phyloP scores from a whole-genome alignment of 1,284 basidiomycete genomes.

The Ceratobasidium papillatum region DNA sequence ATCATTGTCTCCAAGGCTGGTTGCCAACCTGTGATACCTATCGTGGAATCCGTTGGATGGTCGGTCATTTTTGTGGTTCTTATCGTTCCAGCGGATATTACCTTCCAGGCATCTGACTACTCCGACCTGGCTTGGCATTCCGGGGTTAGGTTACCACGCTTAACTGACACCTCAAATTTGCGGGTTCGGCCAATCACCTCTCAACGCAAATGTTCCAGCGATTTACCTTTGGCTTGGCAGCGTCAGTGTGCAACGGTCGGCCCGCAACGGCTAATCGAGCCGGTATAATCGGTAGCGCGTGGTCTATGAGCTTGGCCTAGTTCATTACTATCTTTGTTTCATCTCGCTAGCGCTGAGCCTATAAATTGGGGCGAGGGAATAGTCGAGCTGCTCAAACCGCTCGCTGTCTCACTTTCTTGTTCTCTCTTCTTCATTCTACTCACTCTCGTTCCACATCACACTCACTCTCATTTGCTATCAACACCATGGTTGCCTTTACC shows the following conservation, averaged over 20 bases:
- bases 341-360: background rate
- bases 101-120: background rate
- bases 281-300: background rate
- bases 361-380: slow-evolving; percentile 11
- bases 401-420: slow-evolving; percentile 17
- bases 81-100: background rate
- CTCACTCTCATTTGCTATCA: background rate
- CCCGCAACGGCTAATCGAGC: slow-evolving; percentile 5
- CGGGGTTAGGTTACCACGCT: background rate
- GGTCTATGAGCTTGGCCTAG: background rate
- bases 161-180: background rate
- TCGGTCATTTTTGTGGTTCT: background rate
- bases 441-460: slow-evolving; percentile 32
- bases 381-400: slow-evolving; percentile 12
- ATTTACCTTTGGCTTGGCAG: slow-evolving; percentile 20
- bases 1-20: background rate
- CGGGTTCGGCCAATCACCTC: background rate
- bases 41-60: background rate
- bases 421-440: background rate
- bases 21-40: background rate
- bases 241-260: slow-evolving; percentile 1
- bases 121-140: slow-evolving; percentile 15
- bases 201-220: background rate
- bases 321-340: background rate
- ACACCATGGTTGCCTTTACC: slow-evolving; percentile 37